Percentiles rank a stretch among this genome's conserved stretches.
Evolutionary conservation across 1,139 yeast genomes (phyloP).

Genomic region (Geotrichum siamense): DNA sequence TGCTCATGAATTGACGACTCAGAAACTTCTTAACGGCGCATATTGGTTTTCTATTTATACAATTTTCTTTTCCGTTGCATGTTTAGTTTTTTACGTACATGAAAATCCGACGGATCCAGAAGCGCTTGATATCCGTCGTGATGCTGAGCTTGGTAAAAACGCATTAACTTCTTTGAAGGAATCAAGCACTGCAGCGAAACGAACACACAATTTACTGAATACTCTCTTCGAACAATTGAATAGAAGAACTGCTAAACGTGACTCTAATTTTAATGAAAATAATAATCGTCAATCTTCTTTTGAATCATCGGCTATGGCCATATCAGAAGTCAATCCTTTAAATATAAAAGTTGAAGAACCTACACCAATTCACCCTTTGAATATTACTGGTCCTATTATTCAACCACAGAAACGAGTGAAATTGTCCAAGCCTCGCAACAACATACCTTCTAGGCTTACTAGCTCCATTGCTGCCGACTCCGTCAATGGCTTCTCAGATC

Average conservation of each 20-base stretch:
- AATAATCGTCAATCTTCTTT: slow-evolving; percentile 7
- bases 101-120: slow-evolving; percentile 56
- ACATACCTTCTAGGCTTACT: neutral
- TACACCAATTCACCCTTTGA: neutral
- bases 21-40: slow-evolving; percentile 71
- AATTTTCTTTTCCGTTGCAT: slow-evolving; percentile 85
- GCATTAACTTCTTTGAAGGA: slow-evolving; percentile 66
- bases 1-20: slow-evolving; percentile 75
- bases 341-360: neutral
- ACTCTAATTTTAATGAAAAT: slow-evolving; percentile 1
- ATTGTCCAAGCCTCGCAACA: neutral
- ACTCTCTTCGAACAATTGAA: slow-evolving; percentile 69
- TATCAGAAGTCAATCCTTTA: neutral
- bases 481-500: neutral
- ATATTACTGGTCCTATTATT: neutral
- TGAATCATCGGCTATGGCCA: slow-evolving; percentile 4
- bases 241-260: slow-evolving; percentile 19
- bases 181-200: slow-evolving; percentile 66
- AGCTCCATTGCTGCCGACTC: neutral
- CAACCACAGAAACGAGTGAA: neutral
- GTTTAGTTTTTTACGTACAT: slow-evolving; percentile 76
- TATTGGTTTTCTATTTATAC: slow-evolving; percentile 93
- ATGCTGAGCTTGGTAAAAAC: slow-evolving; percentile 74
- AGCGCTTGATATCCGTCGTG: slow-evolving; percentile 48
- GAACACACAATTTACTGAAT: slow-evolving; percentile 73